Evolutionary conservation across 1,284 basidiomycete genomes (phyloP), one percentile per base, ranked within the genome.

Genomic region (Pseudozyma hubeiensis): DNA sequence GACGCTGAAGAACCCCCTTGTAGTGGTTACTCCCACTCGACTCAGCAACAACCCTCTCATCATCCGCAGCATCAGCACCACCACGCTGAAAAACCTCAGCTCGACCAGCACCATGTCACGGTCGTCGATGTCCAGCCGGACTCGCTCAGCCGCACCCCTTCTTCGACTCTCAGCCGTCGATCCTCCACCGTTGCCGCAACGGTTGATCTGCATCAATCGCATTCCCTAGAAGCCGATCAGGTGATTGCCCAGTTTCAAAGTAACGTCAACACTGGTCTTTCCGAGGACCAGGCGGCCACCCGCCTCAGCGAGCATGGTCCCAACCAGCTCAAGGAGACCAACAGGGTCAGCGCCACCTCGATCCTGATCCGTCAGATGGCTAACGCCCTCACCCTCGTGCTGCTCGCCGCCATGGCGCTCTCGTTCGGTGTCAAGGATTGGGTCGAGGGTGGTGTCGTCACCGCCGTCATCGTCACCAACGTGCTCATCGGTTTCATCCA

Each of bases 371-470:
- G 79, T 31, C 79, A 81, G 60, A 75, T 80, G 56, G 77, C 77
- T 52, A 81, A 81, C 31, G 79, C 78, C 29, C 68, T 81, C 33
- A 81, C 79, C 14, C 48, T 81, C 24, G 78, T 81, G 33, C 82
- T 88, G 64, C 84, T 90, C 60, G 87, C 87, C 31, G 89, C 89
- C 39, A 87, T 90, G 85, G 88, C 88, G 4, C 86, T 90, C 8
- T 89, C 89, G 13, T 89, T 90, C 65, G 90, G 79, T 47, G 75
- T 82, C 55, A 61, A 69, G 65, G 88, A 89, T 67, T 91, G 87
- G 85, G 87, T 90, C 64, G 89, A 88, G 77, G 89, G 88, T 19
- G 89, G 88, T 55, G 90, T 90, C 52, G 89, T 90, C 67, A 88
- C 88, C n/a, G 89, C 88, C 7, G 87, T 91, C 45, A 79, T 81